phyloP scores from a whole-genome alignment of 257 asterid genomes.

The Rauvolfia tetraphylla region DNA sequence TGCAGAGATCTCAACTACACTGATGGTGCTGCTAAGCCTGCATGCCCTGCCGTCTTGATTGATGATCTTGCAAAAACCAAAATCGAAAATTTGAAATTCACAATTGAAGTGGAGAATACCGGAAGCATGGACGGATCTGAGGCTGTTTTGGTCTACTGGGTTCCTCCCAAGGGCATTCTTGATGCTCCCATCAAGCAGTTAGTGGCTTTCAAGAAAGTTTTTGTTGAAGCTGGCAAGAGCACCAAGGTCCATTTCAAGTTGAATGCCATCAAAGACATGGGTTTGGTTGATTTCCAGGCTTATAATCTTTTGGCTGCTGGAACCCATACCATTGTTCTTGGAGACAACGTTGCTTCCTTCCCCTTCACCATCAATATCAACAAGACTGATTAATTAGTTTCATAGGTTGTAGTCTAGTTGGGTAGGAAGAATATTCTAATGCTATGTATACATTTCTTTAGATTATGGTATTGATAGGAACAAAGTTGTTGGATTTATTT shows the following conservation, averaged over 20 bases:
- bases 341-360: slow-evolving; percentile 20
- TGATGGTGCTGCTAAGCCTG: slow-evolving; percentile 13
- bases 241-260: slow-evolving; percentile 16
- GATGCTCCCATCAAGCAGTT: slow-evolving; percentile 33
- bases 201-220: slow-evolving; percentile 35
- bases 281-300: slow-evolving; percentile 28
- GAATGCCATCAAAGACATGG: slow-evolving; percentile 31
- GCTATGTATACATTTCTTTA: too few species aligned
- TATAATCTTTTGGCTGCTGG: slow-evolving; percentile 35
- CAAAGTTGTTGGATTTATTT: too few species aligned
- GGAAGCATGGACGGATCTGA: slow-evolving; percentile 32
- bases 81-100: not conserved
- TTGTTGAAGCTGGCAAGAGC: slow-evolving; percentile 17
- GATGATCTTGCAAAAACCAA: slow-evolving; percentile 14
- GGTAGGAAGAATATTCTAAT: too few species aligned
- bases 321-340: slow-evolving; percentile 30
- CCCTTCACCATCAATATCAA: slow-evolving; percentile 22
- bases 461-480: too few species aligned
- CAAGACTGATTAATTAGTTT: too few species aligned
- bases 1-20: slow-evolving; percentile 35
- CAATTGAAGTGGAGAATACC: slow-evolving; percentile 24
- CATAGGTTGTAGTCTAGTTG: too few species aligned
- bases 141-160: slow-evolving; percentile 31
- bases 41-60: slow-evolving; percentile 23
- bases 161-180: slow-evolving; percentile 19